Evolutionary conservation across 2,329 filamentous ascomycete genomes (phyloP).

Genomic region (Exophiala viscosa): DNA sequence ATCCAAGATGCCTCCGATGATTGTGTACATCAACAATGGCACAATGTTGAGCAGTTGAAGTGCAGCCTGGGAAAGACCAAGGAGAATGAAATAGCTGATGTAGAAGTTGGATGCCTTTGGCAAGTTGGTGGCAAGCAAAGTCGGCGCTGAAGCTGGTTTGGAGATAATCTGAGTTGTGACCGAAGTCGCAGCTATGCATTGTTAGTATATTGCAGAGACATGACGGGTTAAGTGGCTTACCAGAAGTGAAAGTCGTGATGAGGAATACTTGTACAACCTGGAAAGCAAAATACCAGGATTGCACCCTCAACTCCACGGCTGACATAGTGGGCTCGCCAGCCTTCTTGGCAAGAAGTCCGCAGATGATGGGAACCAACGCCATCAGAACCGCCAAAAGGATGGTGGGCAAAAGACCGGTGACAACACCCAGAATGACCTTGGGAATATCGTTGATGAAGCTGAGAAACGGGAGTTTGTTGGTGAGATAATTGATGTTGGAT

Average conservation of each 20-base stretch:
- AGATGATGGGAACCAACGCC: conserved; percentile 78
- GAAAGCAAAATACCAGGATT: conserved; percentile 76
- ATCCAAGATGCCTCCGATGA: conserved; percentile 24
- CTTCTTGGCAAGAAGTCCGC: conserved; percentile 72
- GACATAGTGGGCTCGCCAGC: conserved; percentile 76
- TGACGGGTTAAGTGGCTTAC: conserved; percentile 2
- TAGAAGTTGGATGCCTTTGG: conserved; percentile 93
- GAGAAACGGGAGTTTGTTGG: conserved; percentile 55
- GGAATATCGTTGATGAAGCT: conserved; percentile 72
- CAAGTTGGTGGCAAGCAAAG: conserved; percentile 67
- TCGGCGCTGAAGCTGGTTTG: conserved; percentile 61
- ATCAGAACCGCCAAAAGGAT: conserved; percentile 77
- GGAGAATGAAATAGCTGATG: conserved; percentile 89
- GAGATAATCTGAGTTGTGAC: conserved; percentile 63
- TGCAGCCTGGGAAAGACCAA: conserved; percentile 65
- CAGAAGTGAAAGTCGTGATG: conserved; percentile 74
- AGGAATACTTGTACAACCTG: conserved; percentile 84
- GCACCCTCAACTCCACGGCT: conserved; percentile 79
- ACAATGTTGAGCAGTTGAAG: conserved; percentile 43
- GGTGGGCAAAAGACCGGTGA: conserved; percentile 79
- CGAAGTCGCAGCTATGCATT: conserved; percentile 63
- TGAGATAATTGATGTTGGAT: conserved; percentile 74
- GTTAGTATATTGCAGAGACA: conserved; percentile 1
- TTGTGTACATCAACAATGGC: conserved; percentile 21
- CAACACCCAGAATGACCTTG: conserved; percentile 64